A percentile compares a stretch with the other conserved stretches of the same genome.
phyloP scores from a whole-genome alignment of 305 asterid species.

The Ilex paraguariensis region DNA sequence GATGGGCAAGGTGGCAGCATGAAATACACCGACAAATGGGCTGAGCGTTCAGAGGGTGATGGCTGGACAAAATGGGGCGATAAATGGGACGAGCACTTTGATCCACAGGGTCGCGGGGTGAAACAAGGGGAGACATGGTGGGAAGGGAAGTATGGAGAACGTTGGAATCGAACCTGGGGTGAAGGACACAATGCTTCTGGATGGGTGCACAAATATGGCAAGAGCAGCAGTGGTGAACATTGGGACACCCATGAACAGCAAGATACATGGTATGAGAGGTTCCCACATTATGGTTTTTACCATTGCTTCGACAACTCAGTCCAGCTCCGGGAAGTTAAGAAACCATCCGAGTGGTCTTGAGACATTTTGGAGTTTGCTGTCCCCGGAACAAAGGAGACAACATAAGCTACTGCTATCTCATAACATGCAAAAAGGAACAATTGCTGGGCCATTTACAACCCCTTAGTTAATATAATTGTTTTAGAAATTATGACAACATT shows the following conservation, averaged over 20 bases:
- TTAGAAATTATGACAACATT: too few species aligned
- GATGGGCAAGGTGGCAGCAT: slow-evolving; percentile 89
- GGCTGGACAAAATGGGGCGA: slow-evolving; percentile 99
- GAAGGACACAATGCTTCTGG: slow-evolving; percentile 96
- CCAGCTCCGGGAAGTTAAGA: slow-evolving; percentile 62
- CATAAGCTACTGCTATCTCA: too few species aligned
- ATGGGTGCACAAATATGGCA: slow-evolving; percentile 96
- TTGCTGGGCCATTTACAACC: too few species aligned
- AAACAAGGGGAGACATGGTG: slow-evolving; percentile 99
- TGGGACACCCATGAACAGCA: slow-evolving; percentile 78
- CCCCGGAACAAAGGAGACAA: not conserved
- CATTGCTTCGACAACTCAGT: slow-evolving; percentile 90
- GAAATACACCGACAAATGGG: slow-evolving; percentile 97
- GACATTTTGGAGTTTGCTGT: not conserved
- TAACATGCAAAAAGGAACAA: too few species aligned
- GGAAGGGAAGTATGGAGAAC: slow-evolving; percentile 80
- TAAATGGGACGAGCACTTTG: slow-evolving; percentile 90
- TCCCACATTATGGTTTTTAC: slow-evolving; percentile 83
- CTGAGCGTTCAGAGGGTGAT: slow-evolving; percentile 78
- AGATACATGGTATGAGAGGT: slow-evolving; percentile 90
- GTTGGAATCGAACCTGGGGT: slow-evolving; percentile 97
- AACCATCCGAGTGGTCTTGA: slow-evolving; percentile 62
- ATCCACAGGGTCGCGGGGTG: slow-evolving; percentile 42
- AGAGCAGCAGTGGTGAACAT: slow-evolving; percentile 95
- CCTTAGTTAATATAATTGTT: too few species aligned